Conservation (phyloP, 1,284 basidiomycete species). For the Ganoderma boninense region DNA sequence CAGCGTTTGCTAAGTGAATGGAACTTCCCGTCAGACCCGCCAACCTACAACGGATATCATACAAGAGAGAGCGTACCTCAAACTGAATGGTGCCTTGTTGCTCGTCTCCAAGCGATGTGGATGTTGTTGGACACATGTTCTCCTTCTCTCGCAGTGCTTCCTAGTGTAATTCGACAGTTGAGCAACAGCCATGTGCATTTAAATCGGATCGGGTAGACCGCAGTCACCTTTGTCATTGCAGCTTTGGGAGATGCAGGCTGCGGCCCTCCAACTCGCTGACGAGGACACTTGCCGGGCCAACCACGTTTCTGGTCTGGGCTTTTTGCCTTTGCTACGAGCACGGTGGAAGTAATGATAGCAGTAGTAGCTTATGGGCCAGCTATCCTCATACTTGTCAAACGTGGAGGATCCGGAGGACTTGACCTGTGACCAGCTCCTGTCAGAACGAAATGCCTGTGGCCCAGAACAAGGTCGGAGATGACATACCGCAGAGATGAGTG, state of each 20-base stretch:
- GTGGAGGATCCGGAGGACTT: neutral
- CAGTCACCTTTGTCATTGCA: neutral
- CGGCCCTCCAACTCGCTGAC: neutral
- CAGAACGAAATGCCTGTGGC: too few species aligned
- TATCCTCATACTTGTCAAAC: slow-evolving; percentile 6
- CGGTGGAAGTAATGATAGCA: neutral
- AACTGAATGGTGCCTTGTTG: neutral
- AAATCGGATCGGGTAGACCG: neutral
- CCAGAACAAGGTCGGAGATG: neutral
- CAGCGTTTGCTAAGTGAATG: neutral
- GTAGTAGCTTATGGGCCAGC: slow-evolving; percentile 10
- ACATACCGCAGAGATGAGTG: neutral
- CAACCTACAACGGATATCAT: neutral
- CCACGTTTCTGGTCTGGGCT: neutral
- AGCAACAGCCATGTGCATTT: neutral
- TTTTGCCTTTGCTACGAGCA: neutral
- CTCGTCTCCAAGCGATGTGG: neutral
- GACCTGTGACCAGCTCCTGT: neutral
- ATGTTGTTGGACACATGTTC: neutral
- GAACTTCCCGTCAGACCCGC: neutral
- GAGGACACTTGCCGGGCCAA: neutral
- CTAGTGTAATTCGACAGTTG: neutral
- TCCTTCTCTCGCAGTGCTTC: neutral
- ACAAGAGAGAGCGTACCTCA: neutral
- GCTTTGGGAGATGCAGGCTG: neutral